phyloP scores from a whole-genome alignment of 2,329 filamentous ascomycete species.

The Ophiocordyceps unilateralis region DNA sequence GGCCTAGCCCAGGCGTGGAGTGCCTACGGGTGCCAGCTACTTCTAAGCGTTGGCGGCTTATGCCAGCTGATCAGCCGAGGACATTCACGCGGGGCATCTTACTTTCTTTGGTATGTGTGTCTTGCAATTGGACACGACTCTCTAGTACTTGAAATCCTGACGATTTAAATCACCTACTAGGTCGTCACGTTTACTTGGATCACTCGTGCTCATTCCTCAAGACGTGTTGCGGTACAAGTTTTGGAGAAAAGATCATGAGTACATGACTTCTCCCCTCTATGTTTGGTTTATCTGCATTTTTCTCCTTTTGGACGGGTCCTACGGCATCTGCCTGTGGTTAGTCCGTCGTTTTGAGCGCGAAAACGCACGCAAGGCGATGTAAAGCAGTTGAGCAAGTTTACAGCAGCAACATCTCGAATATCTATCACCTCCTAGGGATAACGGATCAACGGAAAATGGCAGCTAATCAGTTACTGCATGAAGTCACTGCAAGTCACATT shows the following conservation, averaged over 20 bases:
- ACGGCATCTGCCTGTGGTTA: neutral
- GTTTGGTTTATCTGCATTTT: neutral
- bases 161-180: no score
- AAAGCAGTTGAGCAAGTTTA: neutral
- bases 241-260: slow-evolving; percentile 1
- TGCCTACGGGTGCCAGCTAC: neutral
- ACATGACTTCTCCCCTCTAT: neutral
- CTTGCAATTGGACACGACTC: no score
- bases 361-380: neutral
- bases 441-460: no score
- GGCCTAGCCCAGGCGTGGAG: neutral
- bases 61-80: slow-evolving; percentile 1
- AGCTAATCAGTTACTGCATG: no score
- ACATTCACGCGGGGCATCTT: neutral
- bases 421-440: no score
- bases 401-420: no score
- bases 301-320: neutral
- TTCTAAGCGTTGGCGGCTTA: slow-evolving; percentile 1
- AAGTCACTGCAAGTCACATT: no score
- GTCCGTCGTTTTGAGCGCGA: slow-evolving; percentile 1
- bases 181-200: slow-evolving; percentile 1
- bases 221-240: slow-evolving; percentile 1
- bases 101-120: slow-evolving; percentile 1
- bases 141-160: no score
- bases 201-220: slow-evolving; percentile 1